Base-by-base conservation (phyloP, 805 yeast species). In the Yamadazyma laniorum region DNA sequence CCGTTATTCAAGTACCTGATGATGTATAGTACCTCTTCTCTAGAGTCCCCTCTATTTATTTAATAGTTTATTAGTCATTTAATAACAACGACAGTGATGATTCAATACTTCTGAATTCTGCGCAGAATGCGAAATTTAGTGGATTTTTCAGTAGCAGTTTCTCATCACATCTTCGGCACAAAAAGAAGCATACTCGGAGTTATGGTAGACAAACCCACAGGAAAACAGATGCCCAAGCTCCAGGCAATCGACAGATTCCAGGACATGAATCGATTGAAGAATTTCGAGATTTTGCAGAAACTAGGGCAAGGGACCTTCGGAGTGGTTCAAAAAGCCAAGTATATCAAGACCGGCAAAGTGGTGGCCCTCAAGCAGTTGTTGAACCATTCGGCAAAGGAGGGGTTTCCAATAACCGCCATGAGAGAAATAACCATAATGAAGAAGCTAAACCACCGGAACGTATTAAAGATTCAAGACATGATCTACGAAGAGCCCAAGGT, bases 391-490 rank as follows among this genome's bases (percentile, higher is more conserved):
- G 83, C 80, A 29, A 81, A 80, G 48, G 90, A 85, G 50, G 84
- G 86, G 25, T 89, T 91, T 55, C 98, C 99, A 1, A 81, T 93
- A 18, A 93, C 99, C 0, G 96, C 98, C 2, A 77, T 90, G 61
- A 74, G 99, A 45, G 99, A 93, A 55, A 89, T 91, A 42, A 76
- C 82, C 13, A 86, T 89, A 16, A 68, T 93, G 59, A 87, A 86
- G 59, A 70, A 72, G 34, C 65, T 93, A 35, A 58, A 71, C 37
- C 87, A 91, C 56, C 61, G 66, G 18, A 87, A 93, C 57, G 75
- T 91, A 13, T 70, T 93, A 17, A 87, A 82, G 44, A 69, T 93
- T 29, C 55, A 84, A 8, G 97, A 89, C 47, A 82, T 91, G 81
- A 74, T 90, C 0, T 79, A 56, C 34, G 63, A 59, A 43, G 58